Evolutionary conservation across 495 filamentous ascomycete species (phyloP).

Genomic region (Apodospora peruviana): DNA sequence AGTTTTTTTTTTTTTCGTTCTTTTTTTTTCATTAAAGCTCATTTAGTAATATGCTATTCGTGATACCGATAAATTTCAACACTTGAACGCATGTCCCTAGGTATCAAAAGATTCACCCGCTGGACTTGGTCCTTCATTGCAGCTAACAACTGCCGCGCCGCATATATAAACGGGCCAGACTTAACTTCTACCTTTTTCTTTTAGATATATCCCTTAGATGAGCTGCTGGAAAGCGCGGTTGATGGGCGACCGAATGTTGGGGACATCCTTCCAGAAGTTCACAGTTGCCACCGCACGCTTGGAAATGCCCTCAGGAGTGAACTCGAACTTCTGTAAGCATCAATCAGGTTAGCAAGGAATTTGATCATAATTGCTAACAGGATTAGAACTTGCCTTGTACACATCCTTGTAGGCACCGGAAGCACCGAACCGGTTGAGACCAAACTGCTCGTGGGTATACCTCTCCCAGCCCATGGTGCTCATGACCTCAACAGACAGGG

Average conservation of each 20-base stretch:
- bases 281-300: slow-evolving; percentile 89
- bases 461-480: slow-evolving; percentile 93
- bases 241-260: slow-evolving; percentile 83
- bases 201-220: slow-evolving; percentile 49
- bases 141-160: too few species aligned
- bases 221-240: slow-evolving; percentile 89
- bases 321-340: slow-evolving; percentile 83
- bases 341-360: slow-evolving; percentile 11
- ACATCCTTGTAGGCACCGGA: slow-evolving; percentile 96
- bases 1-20: too few species aligned
- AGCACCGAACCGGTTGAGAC: slow-evolving; percentile 96
- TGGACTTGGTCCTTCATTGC: too few species aligned
- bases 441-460: slow-evolving; percentile 98
- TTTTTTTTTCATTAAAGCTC: too few species aligned
- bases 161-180: too few species aligned
- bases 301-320: slow-evolving; percentile 91
- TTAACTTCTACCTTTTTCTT: neutral
- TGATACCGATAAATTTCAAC: too few species aligned
- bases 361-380: neutral
- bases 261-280: slow-evolving; percentile 92
- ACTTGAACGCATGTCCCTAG: too few species aligned
- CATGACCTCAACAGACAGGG: slow-evolving; percentile 91
- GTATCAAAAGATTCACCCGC: too few species aligned
- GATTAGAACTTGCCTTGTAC: slow-evolving; percentile 65
- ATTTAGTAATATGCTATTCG: too few species aligned